Conservation (phyloP, 2,329 filamentous ascomycete species). For the Nothophoma quercina region DNA sequence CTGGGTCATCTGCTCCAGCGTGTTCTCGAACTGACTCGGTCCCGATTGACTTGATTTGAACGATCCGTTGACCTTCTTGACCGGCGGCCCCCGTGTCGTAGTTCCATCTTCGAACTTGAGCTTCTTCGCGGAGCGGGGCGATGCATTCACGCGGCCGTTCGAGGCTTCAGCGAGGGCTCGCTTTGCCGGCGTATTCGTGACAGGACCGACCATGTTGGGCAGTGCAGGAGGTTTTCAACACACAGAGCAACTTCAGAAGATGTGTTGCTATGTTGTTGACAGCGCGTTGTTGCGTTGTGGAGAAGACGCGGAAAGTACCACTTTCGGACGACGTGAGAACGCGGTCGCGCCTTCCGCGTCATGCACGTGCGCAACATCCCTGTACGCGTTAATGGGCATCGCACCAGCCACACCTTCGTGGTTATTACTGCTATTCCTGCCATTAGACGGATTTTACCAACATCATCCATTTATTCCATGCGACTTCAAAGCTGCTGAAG, state of each 20-base stretch:
- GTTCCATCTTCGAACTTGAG: constrained; percentile 75
- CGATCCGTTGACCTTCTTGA: constrained; percentile 68
- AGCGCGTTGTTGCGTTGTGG: constrained; percentile 26
- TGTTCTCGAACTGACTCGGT: constrained; percentile 94
- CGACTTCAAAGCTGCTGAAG: no score
- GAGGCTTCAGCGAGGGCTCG: constrained; percentile 57
- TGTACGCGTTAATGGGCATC: constrained; percentile 31
- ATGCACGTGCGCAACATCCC: constrained; percentile 35
- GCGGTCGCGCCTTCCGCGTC: constrained; percentile 37
- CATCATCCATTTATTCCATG: no score
- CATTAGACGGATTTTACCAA: no score
- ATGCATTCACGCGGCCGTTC: constrained; percentile 53
- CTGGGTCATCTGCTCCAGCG: constrained; percentile 94
- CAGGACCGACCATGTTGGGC: constrained; percentile 43
- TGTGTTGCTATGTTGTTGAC: constrained; percentile 4
- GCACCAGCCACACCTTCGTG: constrained; percentile 15
- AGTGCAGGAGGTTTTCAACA: neutral
- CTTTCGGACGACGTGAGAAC: constrained; percentile 33
- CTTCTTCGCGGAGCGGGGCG: constrained; percentile 73
- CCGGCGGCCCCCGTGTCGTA: constrained; percentile 66
- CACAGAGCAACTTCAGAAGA: neutral
- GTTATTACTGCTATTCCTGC: no score
- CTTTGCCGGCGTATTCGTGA: constrained; percentile 52
- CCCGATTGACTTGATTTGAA: constrained; percentile 72
- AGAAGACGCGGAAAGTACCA: constrained; percentile 27